phyloP scores from a whole-genome alignment of 2,329 filamentous ascomycete species.

The Colletotrichum cordylinicola region DNA sequence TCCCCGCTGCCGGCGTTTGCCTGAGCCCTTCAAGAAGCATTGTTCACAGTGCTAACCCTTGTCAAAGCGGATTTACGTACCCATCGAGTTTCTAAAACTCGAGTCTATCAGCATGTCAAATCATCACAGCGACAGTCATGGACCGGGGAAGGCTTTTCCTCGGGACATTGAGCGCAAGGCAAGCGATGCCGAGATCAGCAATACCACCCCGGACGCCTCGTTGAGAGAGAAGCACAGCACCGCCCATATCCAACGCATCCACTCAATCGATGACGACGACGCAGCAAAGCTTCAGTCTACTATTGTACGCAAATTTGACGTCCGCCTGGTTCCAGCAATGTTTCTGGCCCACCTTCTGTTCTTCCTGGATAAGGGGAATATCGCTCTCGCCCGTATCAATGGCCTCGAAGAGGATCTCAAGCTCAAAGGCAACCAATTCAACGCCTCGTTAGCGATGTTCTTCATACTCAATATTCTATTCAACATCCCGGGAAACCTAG shows the following conservation, averaged over 20 bases:
- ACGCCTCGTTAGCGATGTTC: conserved; percentile 27
- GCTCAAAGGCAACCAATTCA: conserved; percentile 17
- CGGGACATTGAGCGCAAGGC: not conserved
- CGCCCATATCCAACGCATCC: not conserved
- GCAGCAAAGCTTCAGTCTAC: not conserved
- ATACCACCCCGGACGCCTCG: not conserved
- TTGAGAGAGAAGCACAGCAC: not conserved
- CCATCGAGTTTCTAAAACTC: not conserved
- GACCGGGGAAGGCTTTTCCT: not conserved
- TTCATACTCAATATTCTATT: conserved; percentile 27
- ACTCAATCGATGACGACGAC: not conserved
- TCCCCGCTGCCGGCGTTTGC: not conserved
- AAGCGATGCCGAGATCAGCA: not conserved
- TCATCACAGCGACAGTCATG: not conserved
- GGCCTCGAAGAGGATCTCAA: conserved; percentile 18
- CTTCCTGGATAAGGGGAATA: conserved; percentile 23
- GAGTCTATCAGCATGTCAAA: not conserved
- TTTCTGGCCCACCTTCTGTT: conserved; percentile 20
- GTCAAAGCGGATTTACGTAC: not conserved
- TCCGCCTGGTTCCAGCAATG: conserved; percentile 11
- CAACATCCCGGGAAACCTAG: conserved; percentile 29
- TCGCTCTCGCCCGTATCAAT: conserved; percentile 24
- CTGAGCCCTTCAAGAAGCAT: not conserved
- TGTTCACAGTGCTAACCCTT: not conserved
- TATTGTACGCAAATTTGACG: conserved; percentile 20